phyloP scores from a whole-genome alignment of 2,329 filamentous ascomycete genomes.

The Colletotrichum sansevieriae region DNA sequence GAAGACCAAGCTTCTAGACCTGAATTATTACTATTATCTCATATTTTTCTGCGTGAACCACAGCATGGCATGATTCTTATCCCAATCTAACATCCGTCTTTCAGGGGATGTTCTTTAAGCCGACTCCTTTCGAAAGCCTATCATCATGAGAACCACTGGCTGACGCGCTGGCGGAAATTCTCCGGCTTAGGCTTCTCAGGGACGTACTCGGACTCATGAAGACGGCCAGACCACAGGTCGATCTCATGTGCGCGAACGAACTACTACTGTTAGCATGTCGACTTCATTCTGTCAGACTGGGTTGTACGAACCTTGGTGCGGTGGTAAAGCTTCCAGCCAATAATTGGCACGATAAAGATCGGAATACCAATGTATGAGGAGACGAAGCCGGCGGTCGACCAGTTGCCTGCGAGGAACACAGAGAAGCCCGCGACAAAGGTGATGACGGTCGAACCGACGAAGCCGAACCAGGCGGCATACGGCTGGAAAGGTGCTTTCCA shows the following conservation, averaged over 20 bases:
- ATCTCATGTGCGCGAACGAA: conserved; percentile 45
- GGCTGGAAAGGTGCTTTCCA: conserved; percentile 61
- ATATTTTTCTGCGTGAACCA: no score
- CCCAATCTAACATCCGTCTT: not conserved
- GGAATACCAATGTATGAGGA: conserved; percentile 76
- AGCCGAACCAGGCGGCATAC: conserved; percentile 57
- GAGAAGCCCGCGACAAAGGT: conserved; percentile 71
- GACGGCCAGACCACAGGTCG: conserved; percentile 47
- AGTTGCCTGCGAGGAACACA: conserved; percentile 63
- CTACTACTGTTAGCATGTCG: conserved; percentile 20
- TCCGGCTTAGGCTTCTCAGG: conserved; percentile 34
- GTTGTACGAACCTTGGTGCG: conserved; percentile 30
- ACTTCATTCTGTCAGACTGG: not conserved
- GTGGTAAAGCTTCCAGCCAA: conserved; percentile 54
- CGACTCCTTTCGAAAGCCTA: not conserved
- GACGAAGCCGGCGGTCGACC: conserved; percentile 49
- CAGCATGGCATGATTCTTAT: no score
- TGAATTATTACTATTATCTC: no score
- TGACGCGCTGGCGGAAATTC: conserved; percentile 30
- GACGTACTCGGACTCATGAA: conserved; percentile 38
- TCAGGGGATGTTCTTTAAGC: not conserved
- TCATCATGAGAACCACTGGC: conserved; percentile 38
- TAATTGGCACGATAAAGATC: conserved; percentile 64
- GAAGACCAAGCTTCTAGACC: no score
- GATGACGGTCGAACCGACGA: conserved; percentile 58